Base-by-base conservation (phyloP, 2,329 filamentous ascomycete species). In the Clonostachys rhizophaga region DNA sequence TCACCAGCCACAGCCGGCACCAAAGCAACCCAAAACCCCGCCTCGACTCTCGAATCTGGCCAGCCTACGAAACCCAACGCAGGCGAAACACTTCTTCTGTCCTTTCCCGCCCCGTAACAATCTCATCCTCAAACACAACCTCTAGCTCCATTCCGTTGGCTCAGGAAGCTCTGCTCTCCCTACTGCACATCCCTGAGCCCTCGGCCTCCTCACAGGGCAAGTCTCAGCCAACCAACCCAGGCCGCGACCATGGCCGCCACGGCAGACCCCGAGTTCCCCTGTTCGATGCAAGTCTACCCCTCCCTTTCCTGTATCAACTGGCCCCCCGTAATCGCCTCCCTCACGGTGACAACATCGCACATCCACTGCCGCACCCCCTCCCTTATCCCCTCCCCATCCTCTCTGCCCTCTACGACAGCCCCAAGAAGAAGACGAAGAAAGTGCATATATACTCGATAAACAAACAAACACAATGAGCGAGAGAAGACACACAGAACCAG, bases 181-280 rank as follows among this genome's bases (percentile, higher is more conserved):
- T 30, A 30, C 24, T 10, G 8, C 24, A 30, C 24, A 30, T 30
- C 24, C 24, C 24, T 30, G 24, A 30, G 9, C 24, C 24, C 9
- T 30, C 24, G 24, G 24, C 24, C 24, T 30, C 24, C 24, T 30
- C 24, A 30, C 24, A 30, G 24, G 9, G 10, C n/a, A 39, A 8
- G 36, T n/a, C 36, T 39, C 36, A 39, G 36, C 36, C 36, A 39
- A 18, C 36, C 36, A 39, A 10, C 24, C 24, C 24, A 30, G 9
- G 24, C 24, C 24, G 24, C 24, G 9, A 30, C 24, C 24, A 44
- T 16, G 14, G 20, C 24, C 16, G 12, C 42, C 42, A 8, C 63
- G 49, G 49, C 52, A 50, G 74, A 77, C 54, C 54, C 70, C 43
- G 70, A 73, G 14, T 86, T 85, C 57, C 82, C 83, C 45, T 86